Evolutionary conservation across 2,329 filamentous ascomycete species (phyloP).

Genomic region (Drechslera avenae): DNA sequence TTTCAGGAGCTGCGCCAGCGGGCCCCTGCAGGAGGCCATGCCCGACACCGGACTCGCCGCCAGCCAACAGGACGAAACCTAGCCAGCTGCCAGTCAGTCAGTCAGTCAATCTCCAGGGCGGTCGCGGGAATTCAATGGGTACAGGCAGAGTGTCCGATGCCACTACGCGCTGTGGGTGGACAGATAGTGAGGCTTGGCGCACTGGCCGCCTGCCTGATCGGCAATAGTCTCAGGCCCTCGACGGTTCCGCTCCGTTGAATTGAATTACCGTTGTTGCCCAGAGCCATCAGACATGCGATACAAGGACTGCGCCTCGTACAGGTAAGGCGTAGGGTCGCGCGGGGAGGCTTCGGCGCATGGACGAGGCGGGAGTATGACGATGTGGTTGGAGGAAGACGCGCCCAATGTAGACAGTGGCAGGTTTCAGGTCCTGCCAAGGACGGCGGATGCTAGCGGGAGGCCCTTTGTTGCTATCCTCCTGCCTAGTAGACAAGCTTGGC

Average conservation of each 20-base stretch:
- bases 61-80: conserved; percentile 2
- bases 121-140: conserved; percentile 1
- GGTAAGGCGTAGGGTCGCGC: background rate
- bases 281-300: background rate
- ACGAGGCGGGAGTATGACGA: background rate
- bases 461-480: background rate
- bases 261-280: conserved; percentile 2
- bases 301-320: background rate
- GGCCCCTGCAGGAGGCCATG: background rate
- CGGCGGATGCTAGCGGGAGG: background rate
- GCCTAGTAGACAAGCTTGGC: too few relatives aligned
- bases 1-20: background rate
- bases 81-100: conserved; percentile 1
- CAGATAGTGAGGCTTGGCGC: conserved; percentile 20
- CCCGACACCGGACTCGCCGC: too few relatives aligned
- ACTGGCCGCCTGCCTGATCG: conserved; percentile 22
- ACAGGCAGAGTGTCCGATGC: conserved; percentile 7
- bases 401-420: background rate
- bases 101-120: background rate
- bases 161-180: conserved; percentile 6
- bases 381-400: conserved; percentile 7
- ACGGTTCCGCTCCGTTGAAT: conserved; percentile 4
- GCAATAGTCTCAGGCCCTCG: conserved; percentile 9
- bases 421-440: conserved; percentile 1
- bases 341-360: background rate